Evolutionary conservation across 2,329 filamentous ascomycete genomes (phyloP), one percentile per base, ranked within the genome.

Genomic region (Talaromyces islandicus): DNA sequence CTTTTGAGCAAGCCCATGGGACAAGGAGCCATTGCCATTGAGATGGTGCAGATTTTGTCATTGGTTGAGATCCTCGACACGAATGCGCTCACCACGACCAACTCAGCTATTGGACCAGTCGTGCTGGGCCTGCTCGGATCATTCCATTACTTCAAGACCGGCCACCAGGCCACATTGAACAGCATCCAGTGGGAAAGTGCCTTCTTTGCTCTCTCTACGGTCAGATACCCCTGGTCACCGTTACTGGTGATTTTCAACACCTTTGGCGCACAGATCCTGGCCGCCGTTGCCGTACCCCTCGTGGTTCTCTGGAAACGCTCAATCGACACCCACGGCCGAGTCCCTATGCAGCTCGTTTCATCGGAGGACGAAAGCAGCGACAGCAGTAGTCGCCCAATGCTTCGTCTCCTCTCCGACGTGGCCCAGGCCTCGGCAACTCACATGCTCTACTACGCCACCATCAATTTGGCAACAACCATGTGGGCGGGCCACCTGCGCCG

Each of bases 61-160:
- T 83, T 88, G 1, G 78, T 86, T 54, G 85, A 88, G 66, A 84
- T 88, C 57, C 75, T 88, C 58, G 84, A 86, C 70, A 84, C 83
- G 2, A 86, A 86, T 66, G 77, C 77, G 35, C 75, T 86, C 0
- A 85, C 87, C 17, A 80, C 84, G 54, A 87, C 86, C 51, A 77
- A 76, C 63, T 76, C 75, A 0, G 82, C 91, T 7, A 89, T 97
- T 67, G 93, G 92, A 0, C 92, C 94, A 21, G 80, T 94, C 43
- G 82, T 95, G 64, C 84, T 97, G 27, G 93, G 87, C 11, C 78
- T 97, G n/a, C 85, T 99, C 0, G 94, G 92, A 62, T 91, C 89
- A 69, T 96, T 93, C 75, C 88, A 97, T 79, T 99, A 88, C 80
- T 99, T 99, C 85, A 97, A 96, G 72, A 99, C 94, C 0, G 94